Evolutionary conservation across 352 stramenopile genomes (phyloP).

Genomic region (Pythium coloratum): DNA sequence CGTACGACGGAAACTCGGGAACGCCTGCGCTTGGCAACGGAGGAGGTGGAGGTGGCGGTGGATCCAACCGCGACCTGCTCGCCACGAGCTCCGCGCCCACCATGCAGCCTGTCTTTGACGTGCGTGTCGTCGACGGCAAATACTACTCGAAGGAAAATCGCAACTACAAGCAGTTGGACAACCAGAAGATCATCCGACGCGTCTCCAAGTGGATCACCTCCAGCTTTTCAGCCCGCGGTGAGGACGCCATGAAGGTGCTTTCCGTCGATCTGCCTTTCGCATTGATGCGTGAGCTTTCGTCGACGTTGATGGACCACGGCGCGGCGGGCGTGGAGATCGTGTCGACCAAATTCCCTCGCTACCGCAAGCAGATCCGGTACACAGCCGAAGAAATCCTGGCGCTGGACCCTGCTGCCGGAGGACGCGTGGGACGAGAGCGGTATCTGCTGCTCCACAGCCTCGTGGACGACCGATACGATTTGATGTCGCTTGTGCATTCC

Average conservation of each 20-base stretch:
- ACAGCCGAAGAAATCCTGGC: slow-evolving; percentile 73
- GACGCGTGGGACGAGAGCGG: slow-evolving; percentile 54
- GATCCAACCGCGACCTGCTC: slow-evolving; percentile 14
- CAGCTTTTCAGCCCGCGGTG: slow-evolving; percentile 68
- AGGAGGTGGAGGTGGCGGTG: slow-evolving; percentile 10
- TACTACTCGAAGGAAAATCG: slow-evolving; percentile 57
- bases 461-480: slow-evolving; percentile 84
- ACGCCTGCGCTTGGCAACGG: neutral
- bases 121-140: slow-evolving; percentile 76
- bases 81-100: slow-evolving; percentile 7
- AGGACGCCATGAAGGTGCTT: slow-evolving; percentile 83
- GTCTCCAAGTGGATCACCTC: slow-evolving; percentile 87
- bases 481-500: slow-evolving; percentile 74
- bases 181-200: slow-evolving; percentile 76
- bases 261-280: slow-evolving; percentile 81
- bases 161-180: slow-evolving; percentile 68
- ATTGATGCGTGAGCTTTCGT: slow-evolving; percentile 80
- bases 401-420: slow-evolving; percentile 46
- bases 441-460: slow-evolving; percentile 84
- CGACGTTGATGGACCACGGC: slow-evolving; percentile 74
- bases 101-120: slow-evolving; percentile 73
- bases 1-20: slow-evolving; percentile 7
- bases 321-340: slow-evolving; percentile 54
- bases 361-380: slow-evolving; percentile 83
- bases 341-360: slow-evolving; percentile 56